phyloP scores from a whole-genome alignment of 1,284 basidiomycete species.

The Melampsora americana region DNA sequence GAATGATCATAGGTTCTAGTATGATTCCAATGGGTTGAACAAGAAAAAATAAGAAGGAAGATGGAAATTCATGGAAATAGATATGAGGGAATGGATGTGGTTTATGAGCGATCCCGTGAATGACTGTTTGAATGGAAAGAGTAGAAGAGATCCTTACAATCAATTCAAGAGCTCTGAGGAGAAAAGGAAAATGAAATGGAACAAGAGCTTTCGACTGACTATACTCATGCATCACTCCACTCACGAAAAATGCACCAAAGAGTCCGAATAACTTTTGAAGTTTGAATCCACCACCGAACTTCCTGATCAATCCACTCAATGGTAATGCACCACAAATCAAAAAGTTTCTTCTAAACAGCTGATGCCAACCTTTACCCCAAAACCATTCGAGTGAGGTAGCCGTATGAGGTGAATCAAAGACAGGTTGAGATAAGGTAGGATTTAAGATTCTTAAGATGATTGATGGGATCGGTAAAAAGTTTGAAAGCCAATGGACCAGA shows the following conservation, averaged over 20 bases:
- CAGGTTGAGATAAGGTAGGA: conserved; percentile 48
- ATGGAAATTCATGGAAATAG: conserved; percentile 13
- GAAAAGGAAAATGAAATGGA: background rate
- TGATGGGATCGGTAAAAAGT: background rate
- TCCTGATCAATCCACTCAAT: background rate
- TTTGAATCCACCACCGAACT: background rate
- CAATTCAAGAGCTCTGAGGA: background rate
- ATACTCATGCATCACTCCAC: conserved; percentile 33
- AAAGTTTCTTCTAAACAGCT: conserved; percentile 22
- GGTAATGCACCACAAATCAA: conserved; percentile 2
- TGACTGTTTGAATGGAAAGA: conserved; percentile 7
- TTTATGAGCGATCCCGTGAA: conserved; percentile 5
- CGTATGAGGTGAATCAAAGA: conserved; percentile 59
- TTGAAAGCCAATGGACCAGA: conserved; percentile 3
- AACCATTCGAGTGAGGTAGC: conserved; percentile 58
- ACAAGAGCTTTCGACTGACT: background rate
- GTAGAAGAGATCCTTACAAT: background rate
- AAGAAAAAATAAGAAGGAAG: conserved; percentile 28
- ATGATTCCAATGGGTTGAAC: conserved; percentile 36
- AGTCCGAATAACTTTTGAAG: conserved; percentile 17
- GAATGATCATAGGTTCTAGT: conserved; percentile 35
- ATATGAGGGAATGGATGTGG: conserved; percentile 11
- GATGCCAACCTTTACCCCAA: too few relatives aligned
- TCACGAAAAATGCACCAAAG: too few relatives aligned
- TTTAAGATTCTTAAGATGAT: conserved; percentile 19